phyloP scores from a whole-genome alignment of 495 filamentous ascomycete genomes.

The Cercophora newfieldiana region DNA sequence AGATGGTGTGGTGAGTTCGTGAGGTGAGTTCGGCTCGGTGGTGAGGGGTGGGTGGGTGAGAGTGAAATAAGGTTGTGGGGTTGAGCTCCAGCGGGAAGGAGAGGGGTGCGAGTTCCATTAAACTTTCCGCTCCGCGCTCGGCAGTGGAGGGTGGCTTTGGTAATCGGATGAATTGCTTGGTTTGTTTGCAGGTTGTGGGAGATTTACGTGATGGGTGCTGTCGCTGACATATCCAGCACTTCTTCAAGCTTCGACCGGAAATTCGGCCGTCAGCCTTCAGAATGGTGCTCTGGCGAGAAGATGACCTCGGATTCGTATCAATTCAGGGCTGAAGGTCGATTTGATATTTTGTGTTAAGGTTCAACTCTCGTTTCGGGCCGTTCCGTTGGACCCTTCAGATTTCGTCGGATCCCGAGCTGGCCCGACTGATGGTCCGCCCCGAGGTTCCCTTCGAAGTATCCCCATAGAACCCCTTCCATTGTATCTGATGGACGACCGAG shows the following conservation, averaged over 20 bases:
- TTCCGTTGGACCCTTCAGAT: too few relatives aligned
- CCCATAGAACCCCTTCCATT: too few relatives aligned
- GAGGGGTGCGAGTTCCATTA: background rate
- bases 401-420: too few relatives aligned
- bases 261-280: background rate
- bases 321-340: too few relatives aligned
- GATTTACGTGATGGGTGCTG: background rate
- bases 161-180: background rate
- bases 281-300: too few relatives aligned
- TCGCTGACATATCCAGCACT: background rate
- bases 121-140: slow-evolving; percentile 4
- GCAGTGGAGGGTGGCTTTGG: background rate
- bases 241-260: background rate
- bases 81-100: background rate
- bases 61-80: slow-evolving; percentile 3
- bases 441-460: too few relatives aligned
- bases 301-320: too few relatives aligned
- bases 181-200: background rate
- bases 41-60: background rate
- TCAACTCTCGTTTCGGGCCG: too few relatives aligned
- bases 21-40: too few relatives aligned
- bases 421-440: too few relatives aligned
- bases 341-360: too few relatives aligned
- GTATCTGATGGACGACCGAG: too few relatives aligned
- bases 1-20: background rate